phyloP scores from a whole-genome alignment of 768 basidiomycete species.

The Kwoniella newhampshirensis region DNA sequence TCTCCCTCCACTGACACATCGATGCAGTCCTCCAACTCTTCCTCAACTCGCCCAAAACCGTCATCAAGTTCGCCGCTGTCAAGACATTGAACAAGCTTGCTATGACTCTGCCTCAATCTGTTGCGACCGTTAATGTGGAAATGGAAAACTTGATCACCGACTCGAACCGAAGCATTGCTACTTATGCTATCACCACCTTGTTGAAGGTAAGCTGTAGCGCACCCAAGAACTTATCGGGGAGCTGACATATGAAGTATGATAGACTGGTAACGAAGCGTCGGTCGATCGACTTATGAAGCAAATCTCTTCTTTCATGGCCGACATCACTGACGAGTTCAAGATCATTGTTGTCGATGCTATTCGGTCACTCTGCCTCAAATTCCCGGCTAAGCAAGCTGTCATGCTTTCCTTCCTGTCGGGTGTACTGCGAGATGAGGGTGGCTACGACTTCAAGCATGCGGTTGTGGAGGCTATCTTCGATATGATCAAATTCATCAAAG shows the following conservation, averaged over 20 bases:
- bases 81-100: constrained; percentile 89
- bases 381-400: constrained; percentile 91
- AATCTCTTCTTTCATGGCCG: constrained; percentile 97
- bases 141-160: constrained; percentile 96
- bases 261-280: constrained; percentile 98
- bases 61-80: constrained; percentile 95
- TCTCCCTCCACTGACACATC: constrained; percentile 15
- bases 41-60: constrained; percentile 89
- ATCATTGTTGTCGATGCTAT: constrained; percentile 99
- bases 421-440: constrained; percentile 94
- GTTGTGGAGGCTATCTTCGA: constrained; percentile 99
- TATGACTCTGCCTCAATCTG: constrained; percentile 77
- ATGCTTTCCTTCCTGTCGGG: constrained; percentile 98
- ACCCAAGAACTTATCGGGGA: not conserved
- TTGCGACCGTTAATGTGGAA: constrained; percentile 91
- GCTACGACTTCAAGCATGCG: constrained; percentile 98
- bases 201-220: constrained; percentile 68
- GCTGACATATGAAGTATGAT: not conserved
- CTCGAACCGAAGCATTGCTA: constrained; percentile 90
- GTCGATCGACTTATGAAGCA: constrained; percentile 99
- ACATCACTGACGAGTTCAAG: constrained; percentile 99
- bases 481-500: constrained; percentile 97
- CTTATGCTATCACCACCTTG: constrained; percentile 96
- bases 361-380: constrained; percentile 96
- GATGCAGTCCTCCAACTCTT: constrained; percentile 83